These are phyloP conservation scores for Cyclotella sp. DNA, from an alignment of 108 stramenopile genomes.

Conservation along the genomic window DNA sequence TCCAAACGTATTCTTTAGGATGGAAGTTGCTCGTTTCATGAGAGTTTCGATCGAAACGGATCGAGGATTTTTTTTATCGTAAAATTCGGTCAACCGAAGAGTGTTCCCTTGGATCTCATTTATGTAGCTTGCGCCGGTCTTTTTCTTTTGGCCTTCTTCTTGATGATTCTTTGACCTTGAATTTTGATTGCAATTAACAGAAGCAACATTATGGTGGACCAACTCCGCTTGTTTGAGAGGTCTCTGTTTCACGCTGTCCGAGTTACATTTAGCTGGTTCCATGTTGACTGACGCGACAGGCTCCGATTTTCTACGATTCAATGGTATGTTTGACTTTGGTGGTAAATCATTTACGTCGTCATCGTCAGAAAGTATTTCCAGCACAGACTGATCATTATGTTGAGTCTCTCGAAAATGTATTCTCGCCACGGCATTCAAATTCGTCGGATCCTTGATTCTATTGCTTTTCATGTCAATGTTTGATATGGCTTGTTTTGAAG, in stretches of 20 bases:
- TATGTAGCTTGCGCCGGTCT: background rate
- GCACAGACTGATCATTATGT: background rate
- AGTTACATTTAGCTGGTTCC: background rate
- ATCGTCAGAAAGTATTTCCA: constrained; percentile 7
- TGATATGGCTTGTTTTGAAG: too few species aligned
- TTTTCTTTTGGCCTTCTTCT: background rate
- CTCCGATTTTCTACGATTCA: background rate
- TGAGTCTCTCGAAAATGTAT: too few species aligned
- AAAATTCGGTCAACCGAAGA: constrained; percentile 17
- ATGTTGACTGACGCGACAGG: background rate
- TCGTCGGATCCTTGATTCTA: background rate
- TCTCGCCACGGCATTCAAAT: background rate
- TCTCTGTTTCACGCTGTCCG: background rate
- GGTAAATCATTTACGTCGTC: constrained; percentile 1
- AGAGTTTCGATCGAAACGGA: constrained; percentile 26
- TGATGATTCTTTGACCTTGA: background rate
- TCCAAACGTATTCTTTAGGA: constrained; percentile 59
- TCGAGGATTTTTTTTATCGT: constrained; percentile 19
- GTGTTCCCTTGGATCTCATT: background rate
- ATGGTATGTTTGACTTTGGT: background rate
- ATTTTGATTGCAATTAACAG: too few species aligned
- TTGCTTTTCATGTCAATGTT: background rate
- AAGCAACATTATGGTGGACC: too few species aligned
- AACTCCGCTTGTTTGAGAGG: background rate
- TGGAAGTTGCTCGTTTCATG: constrained; percentile 20